Evolutionary conservation across 2,329 filamentous ascomycete species (phyloP).

Genomic region (Fusarium hostae): DNA sequence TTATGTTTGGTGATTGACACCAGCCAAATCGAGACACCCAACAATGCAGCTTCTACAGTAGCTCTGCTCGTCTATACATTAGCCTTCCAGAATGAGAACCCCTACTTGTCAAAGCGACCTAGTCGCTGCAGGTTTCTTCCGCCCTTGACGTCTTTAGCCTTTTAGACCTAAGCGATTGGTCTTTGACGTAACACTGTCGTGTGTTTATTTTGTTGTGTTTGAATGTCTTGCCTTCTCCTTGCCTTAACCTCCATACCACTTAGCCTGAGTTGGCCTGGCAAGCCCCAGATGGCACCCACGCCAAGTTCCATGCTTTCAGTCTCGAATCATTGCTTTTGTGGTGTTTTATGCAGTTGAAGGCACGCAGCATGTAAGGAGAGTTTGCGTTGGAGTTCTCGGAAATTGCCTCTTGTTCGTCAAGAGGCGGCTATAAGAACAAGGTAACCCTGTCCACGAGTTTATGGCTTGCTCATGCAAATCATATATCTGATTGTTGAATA

Average conservation of each 20-base stretch:
- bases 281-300: slow-evolving; percentile 24
- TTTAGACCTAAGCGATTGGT: slow-evolving; percentile 25
- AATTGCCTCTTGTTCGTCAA: slow-evolving; percentile 7
- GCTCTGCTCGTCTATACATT: slow-evolving; percentile 16
- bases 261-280: slow-evolving; percentile 39
- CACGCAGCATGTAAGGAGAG: slow-evolving; percentile 36
- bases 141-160: slow-evolving; percentile 33
- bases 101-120: slow-evolving; percentile 15
- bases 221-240: slow-evolving; percentile 43
- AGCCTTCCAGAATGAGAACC: slow-evolving; percentile 21
- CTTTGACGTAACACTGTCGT: slow-evolving; percentile 14
- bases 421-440: slow-evolving; percentile 33
- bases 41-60: slow-evolving; percentile 14
- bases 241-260: slow-evolving; percentile 40
- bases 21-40: slow-evolving; percentile 12
- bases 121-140: slow-evolving; percentile 40
- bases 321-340: slow-evolving; percentile 34
- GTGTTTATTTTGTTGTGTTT: slow-evolving; percentile 33
- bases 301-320: slow-evolving; percentile 28
- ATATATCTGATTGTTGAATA: slow-evolving; percentile 10
- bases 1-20: slow-evolving; percentile 8
- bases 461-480: slow-evolving; percentile 21
- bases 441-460: slow-evolving; percentile 15
- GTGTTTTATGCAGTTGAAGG: slow-evolving; percentile 19
- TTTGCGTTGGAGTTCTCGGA: slow-evolving; percentile 14